Evolutionary conservation across 306 rosid species (phyloP), one percentile per base, ranked within the genome.

Genomic region (Prinsepia uniflora): DNA sequence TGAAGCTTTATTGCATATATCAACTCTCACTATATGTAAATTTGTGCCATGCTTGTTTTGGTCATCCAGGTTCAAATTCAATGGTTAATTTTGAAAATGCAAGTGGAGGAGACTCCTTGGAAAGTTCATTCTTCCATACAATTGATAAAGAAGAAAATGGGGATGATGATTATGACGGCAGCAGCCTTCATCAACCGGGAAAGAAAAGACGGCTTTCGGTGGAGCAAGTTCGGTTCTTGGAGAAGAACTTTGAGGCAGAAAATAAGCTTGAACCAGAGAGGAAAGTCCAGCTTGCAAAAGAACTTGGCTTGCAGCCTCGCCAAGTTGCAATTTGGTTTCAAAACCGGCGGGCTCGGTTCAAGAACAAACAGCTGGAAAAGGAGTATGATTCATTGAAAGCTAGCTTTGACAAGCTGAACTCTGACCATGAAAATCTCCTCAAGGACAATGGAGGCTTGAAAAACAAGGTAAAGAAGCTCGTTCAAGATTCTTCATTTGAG

Each of bases 321-420:
- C 98, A 93, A 89, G 94, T 93, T 7, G 96, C 98, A 10, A 87
- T 93, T 50, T 93, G 98, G 98, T 93, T 93, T 56, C 98, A 93
- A 75, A 93, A 92, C 78, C 76, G 96, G 59, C 84, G 96, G 19
- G 97, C 94, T 66, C 87, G 95, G 65, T 87, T 73, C 64, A 92
- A 92, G 75, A 86, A 88, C 40, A 94, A 94, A 42, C 96, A 82
- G 67, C 79, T 92, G n/a, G 92, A 86, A 20, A 86, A 77, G 76
- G 96, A 89, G 30, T 92, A 83, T 71, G 94, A 81, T 66, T 76
- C 80, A 6, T 79, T 92, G 86, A 87, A 83, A 70, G 75, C 90
- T 70, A 81, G 87, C 68, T 87, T 44, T 80, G 84, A 81, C 36
- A 73, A 73, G 73, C 96, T 92, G 73, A 81, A 84, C 68, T 73